Evolutionary conservation across 371 early-diverging fungal species (phyloP).

Genomic region (Smittium culicis): DNA sequence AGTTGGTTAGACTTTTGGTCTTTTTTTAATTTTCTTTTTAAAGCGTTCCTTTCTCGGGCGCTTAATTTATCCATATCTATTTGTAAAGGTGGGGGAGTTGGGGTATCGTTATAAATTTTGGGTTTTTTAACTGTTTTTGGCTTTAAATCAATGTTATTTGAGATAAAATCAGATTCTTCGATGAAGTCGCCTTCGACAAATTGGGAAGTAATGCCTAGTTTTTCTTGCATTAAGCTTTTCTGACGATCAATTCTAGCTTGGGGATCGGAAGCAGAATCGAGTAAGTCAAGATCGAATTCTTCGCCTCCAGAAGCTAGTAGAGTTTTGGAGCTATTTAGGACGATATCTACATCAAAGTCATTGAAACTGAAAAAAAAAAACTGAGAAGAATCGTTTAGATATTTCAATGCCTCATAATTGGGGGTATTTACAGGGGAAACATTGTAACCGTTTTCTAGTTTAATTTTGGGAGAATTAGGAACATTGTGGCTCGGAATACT

Average conservation of each 20-base stretch:
- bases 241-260: constrained; percentile 71
- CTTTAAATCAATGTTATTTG: background rate
- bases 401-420: background rate
- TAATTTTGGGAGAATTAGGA: background rate
- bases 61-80: constrained; percentile 70
- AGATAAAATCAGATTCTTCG: constrained; percentile 25
- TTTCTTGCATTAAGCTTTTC: constrained; percentile 63
- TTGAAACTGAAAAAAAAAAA: constrained; percentile 47
- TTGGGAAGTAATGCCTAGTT: constrained; percentile 74
- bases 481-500: background rate
- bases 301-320: constrained; percentile 74
- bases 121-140: constrained; percentile 15
- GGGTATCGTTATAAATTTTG: constrained; percentile 5
- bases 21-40: constrained; percentile 74
- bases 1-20: constrained; percentile 32
- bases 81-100: constrained; percentile 16
- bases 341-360: constrained; percentile 67
- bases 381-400: background rate
- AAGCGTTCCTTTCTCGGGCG: constrained; percentile 72
- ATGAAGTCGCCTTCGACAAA: constrained; percentile 62
- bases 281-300: constrained; percentile 75
- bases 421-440: background rate
- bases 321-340: constrained; percentile 63
- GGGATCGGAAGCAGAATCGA: constrained; percentile 56
- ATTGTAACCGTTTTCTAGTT: background rate